phyloP scores from a whole-genome alignment of 1,284 basidiomycete species.

The Phellopilus nigrolimitatus region DNA sequence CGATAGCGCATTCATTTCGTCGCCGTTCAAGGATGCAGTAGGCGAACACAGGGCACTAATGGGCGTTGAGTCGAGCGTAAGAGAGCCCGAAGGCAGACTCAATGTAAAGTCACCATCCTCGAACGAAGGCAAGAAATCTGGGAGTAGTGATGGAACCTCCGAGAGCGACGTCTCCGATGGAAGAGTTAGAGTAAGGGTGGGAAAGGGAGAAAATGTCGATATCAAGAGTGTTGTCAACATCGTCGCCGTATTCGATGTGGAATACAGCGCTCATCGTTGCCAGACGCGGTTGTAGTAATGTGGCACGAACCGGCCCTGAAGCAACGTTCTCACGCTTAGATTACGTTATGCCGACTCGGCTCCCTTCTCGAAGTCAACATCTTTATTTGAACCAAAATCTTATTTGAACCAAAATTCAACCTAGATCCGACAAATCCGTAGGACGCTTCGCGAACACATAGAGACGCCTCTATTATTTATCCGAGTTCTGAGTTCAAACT shows the following conservation, averaged over 20 bases:
- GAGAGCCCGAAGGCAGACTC: constrained; percentile 46
- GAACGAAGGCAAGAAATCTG: constrained; percentile 49
- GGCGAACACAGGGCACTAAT: constrained; percentile 39
- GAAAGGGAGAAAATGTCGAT: constrained; percentile 72
- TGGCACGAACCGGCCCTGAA: no score
- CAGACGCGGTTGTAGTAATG: background rate
- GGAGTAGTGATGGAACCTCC: constrained; percentile 49
- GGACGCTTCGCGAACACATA: no score
- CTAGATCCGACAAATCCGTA: no score
- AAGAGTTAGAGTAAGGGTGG: constrained; percentile 60
- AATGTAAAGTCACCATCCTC: constrained; percentile 42
- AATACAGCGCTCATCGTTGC: background rate
- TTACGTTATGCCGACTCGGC: no score
- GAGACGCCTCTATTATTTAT: no score
- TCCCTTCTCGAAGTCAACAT: no score
- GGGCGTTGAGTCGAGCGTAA: constrained; percentile 37
- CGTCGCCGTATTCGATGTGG: background rate
- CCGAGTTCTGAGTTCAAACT: no score
- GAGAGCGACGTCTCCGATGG: constrained; percentile 49
- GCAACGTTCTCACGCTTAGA: no score
- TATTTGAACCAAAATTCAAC: no score
- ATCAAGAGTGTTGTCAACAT: constrained; percentile 50
- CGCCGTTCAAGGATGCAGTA: background rate
- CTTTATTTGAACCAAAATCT: no score
- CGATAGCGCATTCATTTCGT: constrained; percentile 11